These are phyloP conservation scores for Apophysomyces elegans DNA, from an alignment of 371 early-diverging fungal species.

Conservation along the genomic window DNA sequence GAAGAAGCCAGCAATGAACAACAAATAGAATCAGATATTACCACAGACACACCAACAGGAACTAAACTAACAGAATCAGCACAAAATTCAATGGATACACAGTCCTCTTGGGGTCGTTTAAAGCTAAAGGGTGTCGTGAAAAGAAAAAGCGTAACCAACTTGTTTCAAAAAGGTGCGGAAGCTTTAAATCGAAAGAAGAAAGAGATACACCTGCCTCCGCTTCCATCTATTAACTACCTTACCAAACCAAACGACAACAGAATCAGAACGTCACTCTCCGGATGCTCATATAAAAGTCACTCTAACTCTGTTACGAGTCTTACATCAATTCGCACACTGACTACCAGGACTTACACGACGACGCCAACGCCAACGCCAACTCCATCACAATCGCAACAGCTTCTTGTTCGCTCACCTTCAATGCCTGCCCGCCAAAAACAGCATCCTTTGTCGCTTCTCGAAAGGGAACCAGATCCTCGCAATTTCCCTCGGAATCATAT, in stretches of 20 bases:
- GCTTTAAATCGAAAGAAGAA: conserved; percentile 11
- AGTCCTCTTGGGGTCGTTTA: conserved; percentile 25
- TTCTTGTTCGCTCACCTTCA: background rate
- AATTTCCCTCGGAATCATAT: conserved; percentile 72
- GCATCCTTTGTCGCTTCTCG: background rate
- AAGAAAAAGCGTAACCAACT: conserved; percentile 16
- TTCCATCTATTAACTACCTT: background rate
- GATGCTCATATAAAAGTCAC: background rate
- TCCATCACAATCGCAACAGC: background rate
- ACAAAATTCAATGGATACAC: conserved; percentile 17
- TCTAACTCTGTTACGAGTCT: background rate
- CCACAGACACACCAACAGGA: background rate
- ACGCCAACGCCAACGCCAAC: background rate
- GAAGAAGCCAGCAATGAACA: too few species aligned
- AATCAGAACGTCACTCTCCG: background rate
- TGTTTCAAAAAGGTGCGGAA: conserved; percentile 23
- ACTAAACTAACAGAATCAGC: background rate
- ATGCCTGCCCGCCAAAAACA: background rate
- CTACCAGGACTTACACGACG: background rate
- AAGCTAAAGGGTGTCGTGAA: conserved; percentile 20
- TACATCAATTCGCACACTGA: background rate
- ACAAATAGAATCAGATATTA: too few species aligned
- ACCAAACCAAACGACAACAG: background rate
- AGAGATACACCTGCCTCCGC: conserved; percentile 12
- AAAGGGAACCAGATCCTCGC: background rate